These are phyloP conservation scores for Starmerella kuoi DNA, from an alignment of 805 yeast species.

Conservation along the genomic window DNA sequence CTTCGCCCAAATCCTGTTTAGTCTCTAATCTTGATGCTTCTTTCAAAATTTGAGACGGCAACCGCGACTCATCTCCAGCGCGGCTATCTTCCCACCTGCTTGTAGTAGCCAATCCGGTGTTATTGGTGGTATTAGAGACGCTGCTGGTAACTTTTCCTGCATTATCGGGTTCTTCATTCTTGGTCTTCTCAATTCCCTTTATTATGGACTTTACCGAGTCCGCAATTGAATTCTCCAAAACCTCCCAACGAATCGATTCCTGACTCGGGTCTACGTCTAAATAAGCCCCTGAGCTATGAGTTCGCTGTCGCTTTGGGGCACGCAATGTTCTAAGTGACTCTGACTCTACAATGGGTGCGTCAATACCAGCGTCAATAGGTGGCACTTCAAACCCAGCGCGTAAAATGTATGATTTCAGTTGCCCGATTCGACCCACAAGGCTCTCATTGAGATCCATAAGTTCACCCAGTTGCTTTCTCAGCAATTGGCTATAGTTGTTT, in stretches of 20 bases:
- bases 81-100: no score
- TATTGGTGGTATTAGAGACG: no score
- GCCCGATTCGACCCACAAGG: slow-evolving; percentile 9
- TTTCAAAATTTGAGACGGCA: no score
- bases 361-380: slow-evolving; percentile 8
- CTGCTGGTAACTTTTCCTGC: no score
- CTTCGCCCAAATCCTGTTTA: no score
- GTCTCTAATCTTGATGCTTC: no score
- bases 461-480: slow-evolving; percentile 13
- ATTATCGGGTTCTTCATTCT: no score
- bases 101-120: no score
- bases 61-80: no score
- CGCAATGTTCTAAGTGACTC: background rate
- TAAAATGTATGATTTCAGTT: slow-evolving; percentile 12
- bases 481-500: slow-evolving; percentile 2
- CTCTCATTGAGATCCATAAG: slow-evolving; percentile 8
- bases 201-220: background rate
- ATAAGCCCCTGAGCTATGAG: background rate
- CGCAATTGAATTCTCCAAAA: background rate
- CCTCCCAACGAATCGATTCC: slow-evolving; percentile 1
- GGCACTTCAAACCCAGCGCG: slow-evolving; percentile 16
- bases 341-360: slow-evolving; percentile 10
- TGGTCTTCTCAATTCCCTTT: no score
- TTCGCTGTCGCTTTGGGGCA: slow-evolving; percentile 5
- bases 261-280: background rate